These are phyloP conservation scores for Leavenworthia alabamica DNA, from an alignment of 345 rosid genomes.

Conservation along the genomic window DNA sequence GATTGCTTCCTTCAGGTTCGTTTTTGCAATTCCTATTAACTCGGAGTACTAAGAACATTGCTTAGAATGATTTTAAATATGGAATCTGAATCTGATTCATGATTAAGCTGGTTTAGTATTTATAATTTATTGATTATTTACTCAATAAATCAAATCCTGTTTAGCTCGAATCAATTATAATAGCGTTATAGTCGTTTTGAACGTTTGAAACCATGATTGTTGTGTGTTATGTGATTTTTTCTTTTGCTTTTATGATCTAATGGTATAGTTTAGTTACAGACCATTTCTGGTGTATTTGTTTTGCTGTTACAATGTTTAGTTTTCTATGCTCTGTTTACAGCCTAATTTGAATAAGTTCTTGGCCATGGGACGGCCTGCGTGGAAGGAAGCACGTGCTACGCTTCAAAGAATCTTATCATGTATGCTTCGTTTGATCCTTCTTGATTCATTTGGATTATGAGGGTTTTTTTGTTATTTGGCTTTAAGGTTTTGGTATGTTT, in stretches of 20 bases:
- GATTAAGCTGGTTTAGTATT: neutral
- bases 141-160: neutral
- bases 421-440: constrained; percentile 30
- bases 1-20: constrained; percentile 86
- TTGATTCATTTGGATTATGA: neutral
- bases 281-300: neutral
- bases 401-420: constrained; percentile 78
- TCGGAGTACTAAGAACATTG: constrained; percentile 1
- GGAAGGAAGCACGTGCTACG: constrained; percentile 92
- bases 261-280: neutral
- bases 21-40: neutral
- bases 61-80: neutral
- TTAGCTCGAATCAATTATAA: neutral
- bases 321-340: constrained; percentile 42
- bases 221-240: neutral
- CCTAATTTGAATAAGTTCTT: constrained; percentile 69
- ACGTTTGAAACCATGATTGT: neutral
- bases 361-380: constrained; percentile 84
- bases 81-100: constrained; percentile 12
- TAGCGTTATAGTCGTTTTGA: neutral
- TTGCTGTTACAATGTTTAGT: constrained; percentile 6
- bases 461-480: neutral
- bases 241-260: neutral
- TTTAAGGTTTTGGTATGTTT: constrained; percentile 21
- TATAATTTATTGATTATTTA: neutral